Evolutionary conservation across 1,284 basidiomycete species (phyloP).

Genomic region (Neonothopanus nambi): DNA sequence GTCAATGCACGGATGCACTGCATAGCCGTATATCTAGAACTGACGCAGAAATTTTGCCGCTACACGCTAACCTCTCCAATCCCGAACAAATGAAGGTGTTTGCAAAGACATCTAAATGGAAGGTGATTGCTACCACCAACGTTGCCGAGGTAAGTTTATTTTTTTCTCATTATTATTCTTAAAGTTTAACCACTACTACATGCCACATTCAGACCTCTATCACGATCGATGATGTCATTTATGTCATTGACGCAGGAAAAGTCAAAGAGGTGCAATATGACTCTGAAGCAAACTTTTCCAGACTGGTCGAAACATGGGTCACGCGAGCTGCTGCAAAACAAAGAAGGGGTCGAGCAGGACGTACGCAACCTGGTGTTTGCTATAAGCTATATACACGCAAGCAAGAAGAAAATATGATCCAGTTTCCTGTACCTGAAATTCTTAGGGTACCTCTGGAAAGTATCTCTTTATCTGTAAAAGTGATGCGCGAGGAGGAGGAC

Average conservation of each 20-base stretch:
- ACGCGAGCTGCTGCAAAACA: constrained; percentile 84
- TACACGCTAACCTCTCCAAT: constrained; percentile 88
- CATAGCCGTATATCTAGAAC: constrained; percentile 37
- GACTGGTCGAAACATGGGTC: constrained; percentile 78
- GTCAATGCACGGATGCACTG: constrained; percentile 76
- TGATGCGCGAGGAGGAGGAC: constrained; percentile 77
- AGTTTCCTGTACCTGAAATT: constrained; percentile 87
- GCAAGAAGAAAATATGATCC: constrained; percentile 70
- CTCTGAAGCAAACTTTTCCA: constrained; percentile 72
- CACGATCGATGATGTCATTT: constrained; percentile 89
- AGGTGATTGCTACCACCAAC: constrained; percentile 89
- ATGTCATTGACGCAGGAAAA: constrained; percentile 84
- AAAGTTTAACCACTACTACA: too few species aligned
- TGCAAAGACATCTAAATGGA: constrained; percentile 65
- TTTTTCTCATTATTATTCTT: not conserved
- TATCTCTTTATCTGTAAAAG: constrained; percentile 83
- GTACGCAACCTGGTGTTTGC: constrained; percentile 81
- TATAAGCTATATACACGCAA: constrained; percentile 85
- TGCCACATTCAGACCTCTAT: constrained; percentile 76
- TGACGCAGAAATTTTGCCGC: constrained; percentile 69
- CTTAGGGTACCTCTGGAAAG: constrained; percentile 87
- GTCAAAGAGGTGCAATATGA: constrained; percentile 92
- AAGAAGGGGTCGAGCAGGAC: constrained; percentile 87
- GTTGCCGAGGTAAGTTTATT: constrained; percentile 68
- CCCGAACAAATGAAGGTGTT: constrained; percentile 88